phyloP scores from a whole-genome alignment of 371 early-diverging fungal genomes.

The Circinella minor region DNA sequence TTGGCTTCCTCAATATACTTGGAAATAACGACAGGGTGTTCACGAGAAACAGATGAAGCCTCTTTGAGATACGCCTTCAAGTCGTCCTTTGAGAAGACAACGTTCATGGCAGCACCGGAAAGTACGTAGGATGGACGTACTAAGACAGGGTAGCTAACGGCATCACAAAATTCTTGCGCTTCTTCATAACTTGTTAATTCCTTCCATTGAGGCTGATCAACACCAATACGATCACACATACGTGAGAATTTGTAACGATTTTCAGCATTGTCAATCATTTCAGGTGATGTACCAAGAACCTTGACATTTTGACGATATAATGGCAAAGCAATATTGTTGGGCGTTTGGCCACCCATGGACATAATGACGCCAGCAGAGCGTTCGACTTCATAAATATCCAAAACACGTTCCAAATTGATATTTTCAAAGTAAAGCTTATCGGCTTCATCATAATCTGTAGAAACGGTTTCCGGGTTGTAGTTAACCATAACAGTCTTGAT shows the following conservation, averaged over 20 bases:
- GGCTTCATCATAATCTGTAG: slow-evolving; percentile 96
- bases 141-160: slow-evolving; percentile 91
- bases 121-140: slow-evolving; percentile 96
- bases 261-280: slow-evolving; percentile 94
- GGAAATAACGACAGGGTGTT: slow-evolving; percentile 93
- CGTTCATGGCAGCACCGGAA: slow-evolving; percentile 97
- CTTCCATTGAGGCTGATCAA: slow-evolving; percentile 96
- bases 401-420: slow-evolving; percentile 87
- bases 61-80: slow-evolving; percentile 79
- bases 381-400: slow-evolving; percentile 94
- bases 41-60: slow-evolving; percentile 89
- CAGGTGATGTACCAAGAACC: slow-evolving; percentile 92
- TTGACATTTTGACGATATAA: slow-evolving; percentile 84
- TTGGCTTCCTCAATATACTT: slow-evolving; percentile 96
- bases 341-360: slow-evolving; percentile 95
- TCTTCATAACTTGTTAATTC: slow-evolving; percentile 87
- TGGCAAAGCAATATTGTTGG: slow-evolving; percentile 94
- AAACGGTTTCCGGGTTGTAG: slow-evolving; percentile 97
- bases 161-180: slow-evolving; percentile 82
- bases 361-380: slow-evolving; percentile 84
- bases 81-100: slow-evolving; percentile 83
- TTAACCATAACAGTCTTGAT: slow-evolving; percentile 95
- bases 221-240: slow-evolving; percentile 91
- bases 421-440: slow-evolving; percentile 95
- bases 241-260: slow-evolving; percentile 95